Conservation (phyloP, 148 eudicot species). For the Heliamphora exappendiculata region DNA sequence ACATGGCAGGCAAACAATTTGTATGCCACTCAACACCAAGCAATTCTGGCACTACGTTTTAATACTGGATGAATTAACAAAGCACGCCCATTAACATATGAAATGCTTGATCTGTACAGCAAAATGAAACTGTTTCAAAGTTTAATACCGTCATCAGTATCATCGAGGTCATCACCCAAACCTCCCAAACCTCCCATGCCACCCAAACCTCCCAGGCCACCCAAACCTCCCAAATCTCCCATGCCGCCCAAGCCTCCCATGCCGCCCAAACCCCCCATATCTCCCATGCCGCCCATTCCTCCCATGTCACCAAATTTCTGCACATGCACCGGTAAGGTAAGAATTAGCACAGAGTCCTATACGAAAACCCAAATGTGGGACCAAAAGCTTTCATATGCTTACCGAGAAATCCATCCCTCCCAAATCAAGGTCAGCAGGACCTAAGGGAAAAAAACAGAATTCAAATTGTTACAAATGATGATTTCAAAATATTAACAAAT, state of each 20-base stretch:
- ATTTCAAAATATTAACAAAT: background rate
- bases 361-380: background rate
- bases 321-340: background rate
- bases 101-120: background rate
- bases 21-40: too few species aligned
- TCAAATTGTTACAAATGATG: too few species aligned
- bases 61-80: background rate
- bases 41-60: background rate
- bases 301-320: conserved; percentile 80
- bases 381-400: conserved; percentile 11
- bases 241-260: conserved; percentile 36
- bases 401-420: conserved; percentile 97
- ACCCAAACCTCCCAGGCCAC: conserved; percentile 17
- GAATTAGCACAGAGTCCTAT: background rate
- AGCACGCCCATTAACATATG: too few species aligned
- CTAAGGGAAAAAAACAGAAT: conserved; percentile 18
- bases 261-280: conserved; percentile 33
- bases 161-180: conserved; percentile 41
- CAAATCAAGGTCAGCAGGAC: conserved; percentile 62
- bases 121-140: background rate
- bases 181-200: too few species aligned
- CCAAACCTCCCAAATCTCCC: conserved; percentile 33
- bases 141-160: conserved; percentile 58
- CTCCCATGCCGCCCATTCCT: conserved; percentile 36
- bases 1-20: background rate